Base-by-base conservation (phyloP, 345 rosid species). In the Eucalyptus cladocalyx region DNA sequence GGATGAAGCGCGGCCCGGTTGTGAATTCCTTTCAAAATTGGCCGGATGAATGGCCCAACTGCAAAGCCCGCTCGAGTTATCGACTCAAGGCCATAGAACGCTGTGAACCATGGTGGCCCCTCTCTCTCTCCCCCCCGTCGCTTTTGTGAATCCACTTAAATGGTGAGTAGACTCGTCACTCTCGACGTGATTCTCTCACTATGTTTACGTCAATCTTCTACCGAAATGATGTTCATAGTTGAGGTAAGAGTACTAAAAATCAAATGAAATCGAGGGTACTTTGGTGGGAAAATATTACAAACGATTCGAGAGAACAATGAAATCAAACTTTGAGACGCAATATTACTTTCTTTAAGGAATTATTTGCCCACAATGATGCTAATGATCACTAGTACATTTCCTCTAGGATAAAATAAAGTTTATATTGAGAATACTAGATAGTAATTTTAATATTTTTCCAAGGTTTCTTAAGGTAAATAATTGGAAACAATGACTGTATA, bases 401-500 rank as follows among this genome's bases (percentile, higher is more conserved):
- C 26, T 53, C 1, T 0, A 8, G 1, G 0, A 53, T 53, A 53
- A 21, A 19, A 19, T 1, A 2, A 53, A 53, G 58, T 53, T 53
- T 18, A 0, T 0, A 19, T 53, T 21, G 0, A 53, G 5, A 53
- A 53, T 19, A 19, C 1, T 53, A 19, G 0, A 53, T 19, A 53
- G 0, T 4, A 8, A 53, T 51, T 51, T 0, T 1, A 19, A 19
- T 53, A 53, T 7, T 53, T 53, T 7, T 51, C 0, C 2, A 53
- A 19, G 0, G 1, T 53, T 0, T 53, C 24, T 53, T 0, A 0
- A 53, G 24, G 1, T 8, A 53, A 53, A 19, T 0, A 53, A 53
- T 19, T 53, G 0, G 0, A 53, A 19, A 53, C 0, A 8, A 0
- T 53, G 24, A 0, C 0, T 7, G 0, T 18, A 53, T 53, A 19